Evolutionary conservation across 441 rosid genomes (phyloP).

Genomic region (Euphorbia schlechtendalii): DNA sequence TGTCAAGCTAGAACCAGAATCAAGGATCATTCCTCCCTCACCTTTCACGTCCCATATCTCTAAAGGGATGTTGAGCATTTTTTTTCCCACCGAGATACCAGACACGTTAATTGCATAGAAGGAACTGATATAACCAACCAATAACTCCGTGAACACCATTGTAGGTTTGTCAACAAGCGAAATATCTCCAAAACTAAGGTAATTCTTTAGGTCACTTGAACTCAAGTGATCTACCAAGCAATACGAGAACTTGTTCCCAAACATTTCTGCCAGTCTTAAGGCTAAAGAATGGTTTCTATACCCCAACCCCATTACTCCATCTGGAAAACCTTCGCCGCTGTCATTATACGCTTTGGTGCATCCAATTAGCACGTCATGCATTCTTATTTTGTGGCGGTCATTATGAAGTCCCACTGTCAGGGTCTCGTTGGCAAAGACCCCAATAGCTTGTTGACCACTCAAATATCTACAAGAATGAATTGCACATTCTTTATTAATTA

Average conservation of each 20-base stretch:
- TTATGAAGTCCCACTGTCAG: slow-evolving; percentile 16
- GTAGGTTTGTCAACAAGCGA: background rate
- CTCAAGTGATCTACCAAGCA: slow-evolving; percentile 40
- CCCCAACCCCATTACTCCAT: slow-evolving; percentile 32
- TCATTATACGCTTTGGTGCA: slow-evolving; percentile 13
- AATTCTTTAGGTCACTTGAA: slow-evolving; percentile 23
- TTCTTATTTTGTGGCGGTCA: background rate
- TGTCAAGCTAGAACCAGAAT: slow-evolving; percentile 29
- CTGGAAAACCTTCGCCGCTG: background rate
- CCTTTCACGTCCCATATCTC: slow-evolving; percentile 8
- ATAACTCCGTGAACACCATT: slow-evolving; percentile 22
- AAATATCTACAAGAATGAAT: slow-evolving; percentile 13
- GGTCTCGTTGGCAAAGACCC: slow-evolving; percentile 27
- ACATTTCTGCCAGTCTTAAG: slow-evolving; percentile 18
- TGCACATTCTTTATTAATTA: too few species aligned
- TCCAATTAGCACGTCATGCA: slow-evolving; percentile 20
- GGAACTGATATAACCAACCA: slow-evolving; percentile 2
- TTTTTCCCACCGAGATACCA: slow-evolving; percentile 20
- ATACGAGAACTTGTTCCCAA: slow-evolving; percentile 35
- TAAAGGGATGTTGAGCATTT: slow-evolving; percentile 18
- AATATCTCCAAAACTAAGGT: slow-evolving; percentile 20
- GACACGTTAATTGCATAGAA: slow-evolving; percentile 22
- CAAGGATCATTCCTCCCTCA: slow-evolving; percentile 20
- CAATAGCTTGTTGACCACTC: slow-evolving; percentile 14
- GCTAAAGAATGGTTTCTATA: slow-evolving; percentile 24